Percentiles rank a stretch among this genome's conserved stretches.
phyloP scores from a whole-genome alignment of 2,329 filamentous ascomycete species.

The Hymenoscyphus salicellus region DNA sequence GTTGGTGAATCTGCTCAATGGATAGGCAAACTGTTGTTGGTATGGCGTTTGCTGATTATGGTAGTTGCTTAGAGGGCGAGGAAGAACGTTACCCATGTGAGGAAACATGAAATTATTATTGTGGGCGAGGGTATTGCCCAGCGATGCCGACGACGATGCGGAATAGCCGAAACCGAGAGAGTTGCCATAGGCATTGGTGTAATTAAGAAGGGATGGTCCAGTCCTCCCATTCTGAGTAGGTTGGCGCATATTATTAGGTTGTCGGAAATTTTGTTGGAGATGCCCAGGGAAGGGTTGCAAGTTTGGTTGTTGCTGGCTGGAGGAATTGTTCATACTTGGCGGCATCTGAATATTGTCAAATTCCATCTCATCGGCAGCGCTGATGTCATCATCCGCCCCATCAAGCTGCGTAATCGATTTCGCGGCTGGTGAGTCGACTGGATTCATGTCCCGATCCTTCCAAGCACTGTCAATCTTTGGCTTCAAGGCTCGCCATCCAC shows the following conservation, averaged over 20 bases:
- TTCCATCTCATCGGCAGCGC: slow-evolving; percentile 2
- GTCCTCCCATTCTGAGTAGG: neutral
- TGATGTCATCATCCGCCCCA: slow-evolving; percentile 4
- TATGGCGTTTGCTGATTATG: neutral
- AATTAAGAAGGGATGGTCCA: neutral
- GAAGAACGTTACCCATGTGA: neutral
- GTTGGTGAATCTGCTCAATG: neutral
- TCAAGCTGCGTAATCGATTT: neutral
- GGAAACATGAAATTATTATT: neutral
- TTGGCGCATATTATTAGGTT: neutral
- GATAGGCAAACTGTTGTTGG: neutral
- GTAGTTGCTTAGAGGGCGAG: neutral
- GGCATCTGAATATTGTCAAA: neutral
- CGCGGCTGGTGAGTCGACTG: neutral
- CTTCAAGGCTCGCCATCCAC: slow-evolving; percentile 33
- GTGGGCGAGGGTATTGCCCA: neutral
- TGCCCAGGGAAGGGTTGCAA: neutral
- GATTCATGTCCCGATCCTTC: slow-evolving; percentile 11
- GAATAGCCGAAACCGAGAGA: neutral
- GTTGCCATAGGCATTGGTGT: neutral
- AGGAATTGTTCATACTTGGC: neutral
- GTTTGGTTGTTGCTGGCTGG: neutral
- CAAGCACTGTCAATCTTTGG: slow-evolving; percentile 34
- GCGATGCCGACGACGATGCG: neutral
- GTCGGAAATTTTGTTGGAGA: neutral